These are phyloP conservation scores for Colletotrichum magnum DNA, from an alignment of 2,329 filamentous ascomycete species.

Conservation along the genomic window DNA sequence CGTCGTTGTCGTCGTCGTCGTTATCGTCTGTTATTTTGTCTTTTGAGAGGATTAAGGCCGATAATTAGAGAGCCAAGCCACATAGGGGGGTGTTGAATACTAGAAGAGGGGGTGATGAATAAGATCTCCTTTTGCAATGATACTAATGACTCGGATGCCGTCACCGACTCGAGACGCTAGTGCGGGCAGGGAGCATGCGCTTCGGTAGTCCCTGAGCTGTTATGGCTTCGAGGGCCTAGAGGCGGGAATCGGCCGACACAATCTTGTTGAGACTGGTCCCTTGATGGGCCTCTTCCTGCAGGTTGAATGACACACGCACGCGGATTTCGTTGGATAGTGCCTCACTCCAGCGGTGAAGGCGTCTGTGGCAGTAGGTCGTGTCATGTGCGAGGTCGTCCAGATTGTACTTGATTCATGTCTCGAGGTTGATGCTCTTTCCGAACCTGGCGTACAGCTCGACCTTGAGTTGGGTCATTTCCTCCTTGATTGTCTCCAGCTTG, in stretches of 20 bases:
- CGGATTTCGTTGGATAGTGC: not conserved
- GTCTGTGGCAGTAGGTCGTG: not conserved
- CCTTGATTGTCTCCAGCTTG: slow-evolving; percentile 79
- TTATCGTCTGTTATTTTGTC: too few species aligned
- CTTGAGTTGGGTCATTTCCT: slow-evolving; percentile 93
- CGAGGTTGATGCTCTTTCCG: slow-evolving; percentile 96
- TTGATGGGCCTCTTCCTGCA: not conserved
- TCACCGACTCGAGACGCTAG: slow-evolving; percentile 7
- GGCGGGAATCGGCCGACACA: not conserved
- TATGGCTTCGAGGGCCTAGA: not conserved
- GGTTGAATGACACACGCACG: too few species aligned
- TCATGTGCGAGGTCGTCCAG: slow-evolving; percentile 17
- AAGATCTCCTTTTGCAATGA: slow-evolving; percentile 1
- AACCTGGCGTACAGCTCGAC: slow-evolving; percentile 94
- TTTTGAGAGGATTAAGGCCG: too few species aligned
- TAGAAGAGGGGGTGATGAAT: too few species aligned
- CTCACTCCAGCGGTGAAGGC: not conserved
- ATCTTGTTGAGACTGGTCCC: not conserved
- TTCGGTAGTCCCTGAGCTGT: not conserved
- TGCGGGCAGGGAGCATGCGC: slow-evolving; percentile 5
- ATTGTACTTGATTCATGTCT: slow-evolving; percentile 71
- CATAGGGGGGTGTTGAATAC: too few species aligned
- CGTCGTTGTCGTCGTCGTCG: too few species aligned
- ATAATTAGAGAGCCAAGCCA: too few species aligned
- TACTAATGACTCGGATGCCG: slow-evolving; percentile 7